Percentiles rank a stretch among this genome's conserved stretches.
phyloP scores from a whole-genome alignment of 768 basidiomycete species.

The Piloderma croceum region DNA sequence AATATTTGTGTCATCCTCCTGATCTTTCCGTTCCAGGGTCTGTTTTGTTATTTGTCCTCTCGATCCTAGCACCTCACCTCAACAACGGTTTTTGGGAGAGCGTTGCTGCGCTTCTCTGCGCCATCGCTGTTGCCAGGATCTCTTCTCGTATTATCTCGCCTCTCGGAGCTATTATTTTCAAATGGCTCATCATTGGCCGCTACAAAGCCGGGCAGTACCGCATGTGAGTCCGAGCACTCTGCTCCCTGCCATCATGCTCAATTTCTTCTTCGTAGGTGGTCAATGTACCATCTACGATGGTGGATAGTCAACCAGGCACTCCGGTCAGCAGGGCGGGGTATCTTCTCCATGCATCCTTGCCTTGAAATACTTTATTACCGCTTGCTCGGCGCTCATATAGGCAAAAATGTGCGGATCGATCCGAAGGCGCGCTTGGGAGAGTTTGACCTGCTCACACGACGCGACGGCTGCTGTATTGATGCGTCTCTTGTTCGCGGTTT shows the following conservation, averaged over 20 bases:
- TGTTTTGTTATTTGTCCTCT: constrained; percentile 33
- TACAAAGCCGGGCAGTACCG: constrained; percentile 35
- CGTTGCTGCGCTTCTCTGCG: constrained; percentile 27
- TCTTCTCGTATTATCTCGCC: constrained; percentile 33
- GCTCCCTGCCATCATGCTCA: neutral
- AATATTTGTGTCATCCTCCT: neutral
- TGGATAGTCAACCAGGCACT: constrained; percentile 39
- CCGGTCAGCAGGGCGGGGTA: constrained; percentile 36
- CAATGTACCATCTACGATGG: constrained; percentile 38
- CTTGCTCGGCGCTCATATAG: constrained; percentile 40
- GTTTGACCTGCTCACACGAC: constrained; percentile 38
- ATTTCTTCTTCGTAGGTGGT: constrained; percentile 25
- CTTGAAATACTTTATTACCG: constrained; percentile 39
- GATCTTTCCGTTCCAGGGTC: constrained; percentile 29
- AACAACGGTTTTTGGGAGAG: constrained; percentile 29
- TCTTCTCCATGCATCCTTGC: constrained; percentile 35
- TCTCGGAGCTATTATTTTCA: constrained; percentile 35
- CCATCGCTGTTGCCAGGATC: constrained; percentile 32
- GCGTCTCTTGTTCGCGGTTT: constrained; percentile 35
- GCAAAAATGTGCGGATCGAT: constrained; percentile 35
- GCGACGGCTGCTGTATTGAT: constrained; percentile 41
- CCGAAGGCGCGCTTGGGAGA: constrained; percentile 37
- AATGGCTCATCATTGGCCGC: constrained; percentile 42
- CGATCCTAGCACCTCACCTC: constrained; percentile 26
- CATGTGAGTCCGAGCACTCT: constrained; percentile 24